Base-by-base conservation (phyloP, 345 rosid species). In the Sapria himalayana region DNA sequence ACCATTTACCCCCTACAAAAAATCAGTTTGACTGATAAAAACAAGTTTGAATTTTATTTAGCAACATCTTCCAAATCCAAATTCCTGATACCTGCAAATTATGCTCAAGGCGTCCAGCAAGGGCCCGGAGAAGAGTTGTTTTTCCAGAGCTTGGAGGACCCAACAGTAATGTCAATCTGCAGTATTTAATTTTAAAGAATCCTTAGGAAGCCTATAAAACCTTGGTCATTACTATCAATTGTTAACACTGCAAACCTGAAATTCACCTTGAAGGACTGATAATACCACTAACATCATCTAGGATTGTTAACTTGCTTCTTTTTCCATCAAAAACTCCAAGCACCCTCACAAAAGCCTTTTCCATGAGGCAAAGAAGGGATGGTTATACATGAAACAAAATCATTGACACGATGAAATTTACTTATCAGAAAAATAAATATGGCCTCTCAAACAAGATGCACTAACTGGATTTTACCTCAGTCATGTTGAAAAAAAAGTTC, bases 61-160 rank as follows among this genome's bases (percentile, higher is more conserved):
- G n/a, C 29, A 40, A 37, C 27, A n/a, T 43, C 24, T 7, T 31
- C 2, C 9, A 19, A 3, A 27, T 19, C 18, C 25, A 32, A 41
- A 43, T 23, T 41, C 44, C 21, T 3, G 29, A 13, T 60, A 85
- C 98, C 93, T 74, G 78, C 65, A 89, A 70, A 58, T 62, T 56
- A 37, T 37, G 33, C 31, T 70, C 72, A 27, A 82, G 85, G 14
- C 94, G 85, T 43, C 94, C 98, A 42, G 98, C 98, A 34, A 89
- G 80, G 41, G 91, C 91, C 71, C 81, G 56, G 45, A 89, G 74
- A 4, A 89, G 37, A 1, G 98, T 79, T 3, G 98, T 89, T 73
- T 89, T 89, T 51, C 98, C 98, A 1, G 93, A 79, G 72, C 94
- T 79, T 25, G 98, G 98, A 67, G 98, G 98, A 45, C 98, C 98